Evolutionary conservation across 768 basidiomycete genomes (phyloP).

Genomic region (Zangia roseola): DNA sequence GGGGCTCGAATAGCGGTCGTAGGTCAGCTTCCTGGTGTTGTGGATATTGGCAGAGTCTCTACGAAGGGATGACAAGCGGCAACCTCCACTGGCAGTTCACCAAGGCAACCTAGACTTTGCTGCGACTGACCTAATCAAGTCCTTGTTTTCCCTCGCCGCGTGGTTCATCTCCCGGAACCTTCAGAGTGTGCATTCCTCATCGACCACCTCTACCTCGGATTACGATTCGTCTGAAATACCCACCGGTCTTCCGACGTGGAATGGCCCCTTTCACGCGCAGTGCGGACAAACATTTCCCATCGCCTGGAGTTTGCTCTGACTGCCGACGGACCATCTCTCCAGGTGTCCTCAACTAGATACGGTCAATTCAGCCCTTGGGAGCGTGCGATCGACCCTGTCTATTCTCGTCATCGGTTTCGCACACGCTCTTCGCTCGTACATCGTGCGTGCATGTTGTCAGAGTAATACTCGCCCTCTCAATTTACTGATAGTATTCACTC

Average conservation of each 20-base stretch:
- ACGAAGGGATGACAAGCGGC: background rate
- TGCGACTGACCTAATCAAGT: slow-evolving; percentile 20
- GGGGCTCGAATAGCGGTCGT: background rate
- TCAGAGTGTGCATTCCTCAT: background rate
- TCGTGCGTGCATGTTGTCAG: slow-evolving; percentile 16
- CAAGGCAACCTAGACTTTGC: slow-evolving; percentile 17
- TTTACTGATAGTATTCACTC: slow-evolving; percentile 2
- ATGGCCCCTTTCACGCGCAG: slow-evolving; percentile 7
- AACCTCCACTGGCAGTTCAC: background rate
- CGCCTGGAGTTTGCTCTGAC: background rate
- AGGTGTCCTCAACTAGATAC: background rate
- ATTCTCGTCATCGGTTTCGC: slow-evolving; percentile 15
- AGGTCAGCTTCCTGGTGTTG: slow-evolving; percentile 16
- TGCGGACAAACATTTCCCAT: slow-evolving; percentile 1
- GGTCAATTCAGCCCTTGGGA: slow-evolving; percentile 3
- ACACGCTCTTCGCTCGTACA: slow-evolving; percentile 14
- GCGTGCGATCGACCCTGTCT: slow-evolving; percentile 12
- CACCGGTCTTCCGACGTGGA: slow-evolving; percentile 1
- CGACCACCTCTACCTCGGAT: background rate
- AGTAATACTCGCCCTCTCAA: background rate
- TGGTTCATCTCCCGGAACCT: slow-evolving; percentile 12
- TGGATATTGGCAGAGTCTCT: slow-evolving; percentile 15
- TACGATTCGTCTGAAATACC: slow-evolving; percentile 4
- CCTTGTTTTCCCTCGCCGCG: slow-evolving; percentile 11
- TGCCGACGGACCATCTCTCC: slow-evolving; percentile 1